Conservation (phyloP, 2,329 filamentous ascomycete genomes). For the Hawksworthiomyces lignivorus region DNA sequence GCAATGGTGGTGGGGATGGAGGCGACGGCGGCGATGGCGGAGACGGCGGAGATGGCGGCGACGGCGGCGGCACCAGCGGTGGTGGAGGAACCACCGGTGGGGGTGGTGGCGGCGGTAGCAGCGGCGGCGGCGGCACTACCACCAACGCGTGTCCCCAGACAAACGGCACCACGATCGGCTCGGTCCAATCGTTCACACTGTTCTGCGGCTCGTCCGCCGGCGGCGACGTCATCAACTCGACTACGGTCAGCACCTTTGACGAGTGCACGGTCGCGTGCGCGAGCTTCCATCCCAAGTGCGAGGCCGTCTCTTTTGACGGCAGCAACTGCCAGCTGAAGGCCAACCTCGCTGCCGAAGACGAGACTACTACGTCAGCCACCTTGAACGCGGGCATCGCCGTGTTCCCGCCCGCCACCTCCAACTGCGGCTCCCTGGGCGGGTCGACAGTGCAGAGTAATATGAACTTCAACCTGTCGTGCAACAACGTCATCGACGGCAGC, state of each 20-base stretch:
- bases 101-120: background rate
- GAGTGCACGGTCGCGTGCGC: slow-evolving; percentile 23
- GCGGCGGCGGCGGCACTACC: background rate
- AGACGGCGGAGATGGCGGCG: background rate
- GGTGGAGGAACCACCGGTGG: background rate
- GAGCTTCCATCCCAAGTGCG: slow-evolving; percentile 24
- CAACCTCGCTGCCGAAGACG: slow-evolving; percentile 12
- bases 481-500: slow-evolving; percentile 20
- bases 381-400: slow-evolving; percentile 20
- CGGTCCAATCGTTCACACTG: slow-evolving; percentile 19
- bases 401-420: slow-evolving; percentile 20
- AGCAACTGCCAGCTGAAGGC: slow-evolving; percentile 21
- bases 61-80: background rate
- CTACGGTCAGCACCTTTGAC: slow-evolving; percentile 16
- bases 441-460: slow-evolving; percentile 11
- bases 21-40: background rate
- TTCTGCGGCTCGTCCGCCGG: slow-evolving; percentile 19
- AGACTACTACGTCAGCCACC: slow-evolving; percentile 12
- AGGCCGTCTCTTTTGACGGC: slow-evolving; percentile 19
- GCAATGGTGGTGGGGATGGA: background rate
- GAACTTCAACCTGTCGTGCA: slow-evolving; percentile 19
- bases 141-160: background rate
- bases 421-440: slow-evolving; percentile 19
- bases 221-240: slow-evolving; percentile 16
- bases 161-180: slow-evolving; percentile 15